Conservation (phyloP, 371 early-diverging fungal species). For the Mucor piriformis region DNA sequence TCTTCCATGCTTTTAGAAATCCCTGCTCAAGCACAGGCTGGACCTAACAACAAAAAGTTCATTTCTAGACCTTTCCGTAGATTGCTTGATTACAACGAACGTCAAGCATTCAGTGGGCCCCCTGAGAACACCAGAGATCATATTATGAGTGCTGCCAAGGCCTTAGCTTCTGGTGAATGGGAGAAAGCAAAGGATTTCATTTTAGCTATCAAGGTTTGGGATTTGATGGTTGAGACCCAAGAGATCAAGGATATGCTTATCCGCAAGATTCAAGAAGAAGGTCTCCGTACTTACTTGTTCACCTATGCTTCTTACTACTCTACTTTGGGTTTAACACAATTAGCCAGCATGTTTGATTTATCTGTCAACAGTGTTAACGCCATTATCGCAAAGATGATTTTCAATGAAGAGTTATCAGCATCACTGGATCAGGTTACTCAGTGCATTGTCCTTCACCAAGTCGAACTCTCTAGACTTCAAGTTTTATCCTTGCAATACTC, state of each 20-base stretch:
- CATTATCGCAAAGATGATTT: conserved; percentile 92
- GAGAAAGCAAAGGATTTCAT: conserved; percentile 83
- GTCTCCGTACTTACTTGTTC: conserved; percentile 94
- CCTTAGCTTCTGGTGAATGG: conserved; percentile 94
- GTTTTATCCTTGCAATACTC: conserved; percentile 82
- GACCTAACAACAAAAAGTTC: conserved; percentile 78
- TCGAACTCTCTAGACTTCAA: conserved; percentile 85
- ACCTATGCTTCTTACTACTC: conserved; percentile 88
- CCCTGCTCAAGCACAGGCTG: conserved; percentile 91
- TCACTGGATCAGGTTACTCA: conserved; percentile 81
- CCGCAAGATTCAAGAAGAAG: conserved; percentile 92
- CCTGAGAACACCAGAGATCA: conserved; percentile 98
- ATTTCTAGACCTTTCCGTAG: conserved; percentile 93
- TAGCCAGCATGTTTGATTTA: conserved; percentile 87
- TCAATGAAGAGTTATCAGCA: conserved; percentile 86
- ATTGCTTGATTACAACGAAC: conserved; percentile 92
- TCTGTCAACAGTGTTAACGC: conserved; percentile 66
- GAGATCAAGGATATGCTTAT: conserved; percentile 88
- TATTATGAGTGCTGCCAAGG: conserved; percentile 95
- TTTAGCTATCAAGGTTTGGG: conserved; percentile 94
- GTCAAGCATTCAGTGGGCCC: conserved; percentile 94
- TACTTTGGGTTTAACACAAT: conserved; percentile 79
- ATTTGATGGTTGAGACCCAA: conserved; percentile 79
- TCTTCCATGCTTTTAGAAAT: conserved; percentile 96
- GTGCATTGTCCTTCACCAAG: conserved; percentile 81